Conservation (phyloP, 768 basidiomycete species). For the Leccinum aurantiacum region DNA sequence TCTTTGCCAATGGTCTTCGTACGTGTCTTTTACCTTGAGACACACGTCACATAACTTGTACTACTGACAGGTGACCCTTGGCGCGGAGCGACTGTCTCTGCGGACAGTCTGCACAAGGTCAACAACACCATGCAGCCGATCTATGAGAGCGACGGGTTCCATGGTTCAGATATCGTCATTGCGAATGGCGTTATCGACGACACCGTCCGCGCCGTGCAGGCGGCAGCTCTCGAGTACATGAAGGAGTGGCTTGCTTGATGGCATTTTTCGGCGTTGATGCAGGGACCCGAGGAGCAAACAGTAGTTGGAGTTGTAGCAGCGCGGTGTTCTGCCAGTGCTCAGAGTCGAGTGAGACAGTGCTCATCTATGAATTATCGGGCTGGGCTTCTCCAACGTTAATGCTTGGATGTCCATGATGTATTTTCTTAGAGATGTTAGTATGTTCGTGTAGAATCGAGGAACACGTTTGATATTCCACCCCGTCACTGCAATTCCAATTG, state of each 20-base stretch:
- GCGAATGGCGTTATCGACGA: slow-evolving; percentile 46
- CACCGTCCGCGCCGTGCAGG: slow-evolving; percentile 55
- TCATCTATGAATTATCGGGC: background rate
- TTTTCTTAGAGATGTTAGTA: background rate
- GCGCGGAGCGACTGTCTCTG: slow-evolving; percentile 68
- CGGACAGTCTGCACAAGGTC: slow-evolving; percentile 43
- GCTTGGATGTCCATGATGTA: background rate
- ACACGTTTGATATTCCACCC: too few relatives aligned
- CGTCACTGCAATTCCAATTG: background rate
- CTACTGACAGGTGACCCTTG: slow-evolving; percentile 65
- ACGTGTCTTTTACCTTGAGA: slow-evolving; percentile 20
- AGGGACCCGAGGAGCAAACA: background rate
- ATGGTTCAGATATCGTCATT: slow-evolving; percentile 58
- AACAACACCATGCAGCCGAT: slow-evolving; percentile 60
- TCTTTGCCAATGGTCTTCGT: slow-evolving; percentile 74
- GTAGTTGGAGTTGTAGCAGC: background rate
- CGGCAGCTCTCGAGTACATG: slow-evolving; percentile 50
- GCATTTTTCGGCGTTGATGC: background rate
- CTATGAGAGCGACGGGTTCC: slow-evolving; percentile 60
- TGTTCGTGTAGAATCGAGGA: background rate
- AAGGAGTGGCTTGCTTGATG: slow-evolving; percentile 47
- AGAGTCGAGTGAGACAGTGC: background rate
- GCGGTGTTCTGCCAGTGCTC: background rate
- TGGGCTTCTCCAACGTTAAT: background rate
- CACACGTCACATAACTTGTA: background rate